Base-by-base conservation (phyloP, 345 rosid genomes). In the Hevea brasiliensis region DNA sequence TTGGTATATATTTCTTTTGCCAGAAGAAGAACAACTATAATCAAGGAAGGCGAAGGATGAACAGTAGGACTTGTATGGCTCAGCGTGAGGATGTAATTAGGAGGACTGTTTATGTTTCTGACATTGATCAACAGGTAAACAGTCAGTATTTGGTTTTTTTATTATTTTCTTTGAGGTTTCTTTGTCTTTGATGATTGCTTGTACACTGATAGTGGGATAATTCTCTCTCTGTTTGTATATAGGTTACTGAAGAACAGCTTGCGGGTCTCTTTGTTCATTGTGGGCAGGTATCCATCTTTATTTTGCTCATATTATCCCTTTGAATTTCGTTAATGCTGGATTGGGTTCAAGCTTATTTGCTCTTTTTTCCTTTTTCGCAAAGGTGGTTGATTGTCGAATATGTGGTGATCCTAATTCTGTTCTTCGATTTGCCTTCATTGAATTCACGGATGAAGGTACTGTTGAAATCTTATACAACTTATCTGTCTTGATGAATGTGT, bases 161-260 rank as follows among this genome's bases (percentile, higher is more conserved):
- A 68, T 41, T 58, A 50, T 21, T 56, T 40, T 9, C 35, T 68
- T 20, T 57, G 20, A 17, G 41, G 6, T 61, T 27, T 55, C 17
- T 69, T 66, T 26, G 21, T 21, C 55, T 57, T 40, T 3, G 26
- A 68, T 7, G 57, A 58, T 59, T 81, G 57, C 29, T 75, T 32
- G n/a, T 57, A 61, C 18, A 2, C 64, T 81, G 65, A 48, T 68
- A 2, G 60, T 57, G 51, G 63, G n/a, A 32, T 72, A 37, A 51
- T 29, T 77, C 17, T 72, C 56, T 70, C 60, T 65, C 6, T 50
- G 40, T 60, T 73, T 29, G 59, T 79, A 17, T 67, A 54, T 59
- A 88, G 98, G 97, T 89, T 47, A 95, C 99, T 42, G 98, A 95
- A 80, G 97, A 90, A 85, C 94, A 89, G 75, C 92, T 95, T 76